A percentile compares a stretch with the other conserved stretches of the same genome.
Conservation (phyloP, 1,284 basidiomycete species). For the Ceratorhiza oryzae-sativae region DNA sequence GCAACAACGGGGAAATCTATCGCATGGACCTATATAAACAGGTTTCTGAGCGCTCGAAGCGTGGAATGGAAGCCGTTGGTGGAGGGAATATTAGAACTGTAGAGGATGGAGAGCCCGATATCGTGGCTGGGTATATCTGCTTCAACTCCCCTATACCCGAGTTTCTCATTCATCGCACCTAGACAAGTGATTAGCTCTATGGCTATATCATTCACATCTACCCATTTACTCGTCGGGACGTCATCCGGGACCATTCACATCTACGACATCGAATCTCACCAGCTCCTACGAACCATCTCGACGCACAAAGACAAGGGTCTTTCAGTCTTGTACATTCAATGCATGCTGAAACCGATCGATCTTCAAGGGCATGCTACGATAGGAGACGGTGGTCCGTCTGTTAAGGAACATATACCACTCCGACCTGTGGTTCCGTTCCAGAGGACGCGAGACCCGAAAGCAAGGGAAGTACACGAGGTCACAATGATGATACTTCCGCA, state of each 20-base stretch:
- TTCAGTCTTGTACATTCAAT: conserved; percentile 74
- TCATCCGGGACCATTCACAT: conserved; percentile 76
- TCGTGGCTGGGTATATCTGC: conserved; percentile 63
- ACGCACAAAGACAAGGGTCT: conserved; percentile 66
- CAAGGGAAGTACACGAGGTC: conserved; percentile 72
- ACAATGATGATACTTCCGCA: conserved; percentile 64
- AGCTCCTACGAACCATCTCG: conserved; percentile 80
- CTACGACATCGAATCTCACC: conserved; percentile 89
- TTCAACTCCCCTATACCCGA: conserved; percentile 12
- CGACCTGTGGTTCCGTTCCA: conserved; percentile 72
- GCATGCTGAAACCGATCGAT: conserved; percentile 83
- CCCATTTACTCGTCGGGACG: conserved; percentile 79
- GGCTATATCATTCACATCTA: conserved; percentile 74
- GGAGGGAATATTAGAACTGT: conserved; percentile 73
- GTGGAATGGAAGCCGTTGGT: conserved; percentile 70
- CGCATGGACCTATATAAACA: conserved; percentile 83
- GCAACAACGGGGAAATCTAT: conserved; percentile 71
- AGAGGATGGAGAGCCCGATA: conserved; percentile 61
- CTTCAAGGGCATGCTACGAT: conserved; percentile 77
- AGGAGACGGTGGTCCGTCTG: conserved; percentile 56
- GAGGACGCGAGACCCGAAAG: conserved; percentile 68
- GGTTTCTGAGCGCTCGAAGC: conserved; percentile 56
- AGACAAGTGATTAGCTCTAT: conserved; percentile 74
- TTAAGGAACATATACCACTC: conserved; percentile 67
- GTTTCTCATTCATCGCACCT: conserved; percentile 5